These are phyloP conservation scores for Orychophragmus violaceus DNA, from an alignment of 345 rosid species.

Conservation along the genomic window DNA sequence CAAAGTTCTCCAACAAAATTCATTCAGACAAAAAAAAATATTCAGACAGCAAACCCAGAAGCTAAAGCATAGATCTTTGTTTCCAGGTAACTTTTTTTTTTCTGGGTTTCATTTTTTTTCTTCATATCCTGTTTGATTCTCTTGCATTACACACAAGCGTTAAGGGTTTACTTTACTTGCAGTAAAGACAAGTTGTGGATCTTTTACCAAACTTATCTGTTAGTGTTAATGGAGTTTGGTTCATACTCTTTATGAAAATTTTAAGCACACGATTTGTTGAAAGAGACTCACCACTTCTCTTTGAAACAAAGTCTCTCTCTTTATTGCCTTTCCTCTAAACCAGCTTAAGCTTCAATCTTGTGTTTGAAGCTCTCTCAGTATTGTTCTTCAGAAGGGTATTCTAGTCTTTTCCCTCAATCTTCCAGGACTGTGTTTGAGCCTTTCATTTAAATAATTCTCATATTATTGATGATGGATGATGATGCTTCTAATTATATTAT, in stretches of 20 bases:
- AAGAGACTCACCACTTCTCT: conserved; percentile 71
- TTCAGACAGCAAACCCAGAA: too few species aligned
- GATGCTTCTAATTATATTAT: conserved; percentile 20
- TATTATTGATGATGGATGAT: conserved; percentile 17
- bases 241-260: conserved; percentile 31
- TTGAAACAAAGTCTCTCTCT: conserved; percentile 57
- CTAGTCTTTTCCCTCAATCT: not conserved
- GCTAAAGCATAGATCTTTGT: conserved; percentile 18
- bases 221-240: conserved; percentile 46
- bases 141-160: conserved; percentile 16
- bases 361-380: not conserved
- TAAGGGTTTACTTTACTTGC: not conserved
- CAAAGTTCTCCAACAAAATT: conserved; percentile 26
- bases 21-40: too few species aligned
- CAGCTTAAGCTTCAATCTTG: conserved; percentile 4
- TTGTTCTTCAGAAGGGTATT: conserved; percentile 36
- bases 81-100: conserved; percentile 13
- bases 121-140: not conserved
- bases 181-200: conserved; percentile 21
- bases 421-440: conserved; percentile 16
- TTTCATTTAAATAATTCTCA: conserved; percentile 5
- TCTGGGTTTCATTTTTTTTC: not conserved
- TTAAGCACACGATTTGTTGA: conserved; percentile 58
- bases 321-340: not conserved
- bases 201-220: conserved; percentile 30